These are phyloP conservation scores for Marchantia polymorpha DNA, from an alignment of 225 moss, liverwort and hornwort species.

Conservation along the genomic window DNA sequence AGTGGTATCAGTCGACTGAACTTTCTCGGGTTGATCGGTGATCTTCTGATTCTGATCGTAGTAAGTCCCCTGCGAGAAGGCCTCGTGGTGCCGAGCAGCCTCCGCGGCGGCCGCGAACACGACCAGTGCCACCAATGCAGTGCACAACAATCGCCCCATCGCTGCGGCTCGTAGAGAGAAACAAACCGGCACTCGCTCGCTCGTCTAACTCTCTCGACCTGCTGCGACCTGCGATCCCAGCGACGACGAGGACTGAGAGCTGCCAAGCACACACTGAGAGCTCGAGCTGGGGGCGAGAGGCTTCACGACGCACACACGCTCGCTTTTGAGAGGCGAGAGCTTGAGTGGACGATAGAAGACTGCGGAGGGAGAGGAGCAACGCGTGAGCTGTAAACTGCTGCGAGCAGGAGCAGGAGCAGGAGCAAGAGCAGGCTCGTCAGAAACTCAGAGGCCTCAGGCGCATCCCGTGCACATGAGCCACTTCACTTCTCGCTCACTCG, in stretches of 20 bases:
- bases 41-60: constrained; percentile 10
- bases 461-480: background rate
- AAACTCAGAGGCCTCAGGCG: background rate
- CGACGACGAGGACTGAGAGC: background rate
- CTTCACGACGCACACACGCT: background rate
- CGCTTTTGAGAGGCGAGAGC: background rate
- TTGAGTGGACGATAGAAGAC: background rate
- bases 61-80: constrained; percentile 37
- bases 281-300: background rate
- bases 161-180: background rate
- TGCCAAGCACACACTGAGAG: background rate
- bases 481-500: background rate
- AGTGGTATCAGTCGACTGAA: background rate
- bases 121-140: constrained; percentile 9
- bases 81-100: constrained; percentile 34
- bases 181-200: background rate
- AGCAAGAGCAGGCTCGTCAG: too few relatives aligned
- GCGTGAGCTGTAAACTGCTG: background rate
- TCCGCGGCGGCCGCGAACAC: background rate
- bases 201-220: background rate
- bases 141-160: constrained; percentile 11
- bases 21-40: background rate
- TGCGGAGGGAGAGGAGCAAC: background rate
- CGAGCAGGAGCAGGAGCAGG: too few relatives aligned
- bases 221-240: background rate